A percentile compares a stretch with the other conserved stretches of the same genome.
Conservation (phyloP, 768 basidiomycete genomes). For the Porpolomopsis calyptriformis region DNA sequence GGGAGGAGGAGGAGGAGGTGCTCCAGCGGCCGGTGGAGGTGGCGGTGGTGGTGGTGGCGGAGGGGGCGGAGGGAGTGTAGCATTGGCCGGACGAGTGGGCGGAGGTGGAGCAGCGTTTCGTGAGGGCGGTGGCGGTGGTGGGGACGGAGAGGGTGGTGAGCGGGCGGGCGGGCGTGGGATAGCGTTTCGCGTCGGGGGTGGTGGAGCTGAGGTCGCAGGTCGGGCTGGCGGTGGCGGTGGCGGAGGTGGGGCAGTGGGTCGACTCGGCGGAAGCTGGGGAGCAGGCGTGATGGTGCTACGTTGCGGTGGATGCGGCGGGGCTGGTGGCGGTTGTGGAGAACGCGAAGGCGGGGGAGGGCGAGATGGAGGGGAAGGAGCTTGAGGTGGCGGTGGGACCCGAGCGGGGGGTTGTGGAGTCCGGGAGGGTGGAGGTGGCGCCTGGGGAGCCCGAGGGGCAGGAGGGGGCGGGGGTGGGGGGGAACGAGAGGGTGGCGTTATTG, state of each 20-base stretch:
- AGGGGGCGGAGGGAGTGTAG: slow-evolving; percentile 21
- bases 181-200: slow-evolving; percentile 31
- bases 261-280: slow-evolving; percentile 15
- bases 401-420: slow-evolving; percentile 30
- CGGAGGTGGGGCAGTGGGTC: slow-evolving; percentile 17
- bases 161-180: slow-evolving; percentile 22
- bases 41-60: slow-evolving; percentile 34
- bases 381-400: slow-evolving; percentile 27
- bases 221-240: slow-evolving; percentile 21
- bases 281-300: slow-evolving; percentile 15
- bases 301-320: slow-evolving; percentile 13
- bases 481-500: slow-evolving; percentile 29
- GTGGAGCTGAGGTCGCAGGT: slow-evolving; percentile 29
- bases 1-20: slow-evolving; percentile 36
- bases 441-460: slow-evolving; percentile 22
- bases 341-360: slow-evolving; percentile 25
- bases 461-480: slow-evolving; percentile 28
- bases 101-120: slow-evolving; percentile 22
- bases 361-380: slow-evolving; percentile 21
- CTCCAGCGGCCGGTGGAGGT: slow-evolving; percentile 33
- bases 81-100: slow-evolving; percentile 20
- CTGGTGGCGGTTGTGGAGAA: slow-evolving; percentile 11
- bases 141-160: slow-evolving; percentile 22
- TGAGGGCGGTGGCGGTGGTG: slow-evolving; percentile 28
- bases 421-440: slow-evolving; percentile 12